Evolutionary conservation across 148 eudicot genomes (phyloP).

Genomic region (Pharnaceum exiguum): DNA sequence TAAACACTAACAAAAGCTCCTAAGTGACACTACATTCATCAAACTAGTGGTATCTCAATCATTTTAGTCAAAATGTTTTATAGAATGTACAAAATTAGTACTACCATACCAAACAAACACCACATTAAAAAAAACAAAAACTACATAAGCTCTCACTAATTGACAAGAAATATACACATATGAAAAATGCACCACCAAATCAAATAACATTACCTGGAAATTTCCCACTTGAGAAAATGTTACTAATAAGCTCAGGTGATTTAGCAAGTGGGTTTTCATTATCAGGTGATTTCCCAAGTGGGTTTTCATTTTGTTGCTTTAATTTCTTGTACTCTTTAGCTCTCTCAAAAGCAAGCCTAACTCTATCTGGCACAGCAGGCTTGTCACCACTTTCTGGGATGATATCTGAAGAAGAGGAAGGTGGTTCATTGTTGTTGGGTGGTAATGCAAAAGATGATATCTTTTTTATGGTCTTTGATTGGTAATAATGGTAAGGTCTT

Average conservation of each 20-base stretch:
- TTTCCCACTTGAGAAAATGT: not conserved
- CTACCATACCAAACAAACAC: too few species aligned
- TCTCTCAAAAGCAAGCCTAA: constrained; percentile 49
- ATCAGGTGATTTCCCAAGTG: constrained; percentile 6
- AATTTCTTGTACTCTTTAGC: constrained; percentile 55
- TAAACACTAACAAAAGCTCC: too few species aligned
- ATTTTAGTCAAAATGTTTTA: too few species aligned
- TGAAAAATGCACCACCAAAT: not conserved
- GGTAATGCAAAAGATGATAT: too few species aligned
- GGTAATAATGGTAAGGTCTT: too few species aligned
- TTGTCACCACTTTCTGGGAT: too few species aligned
- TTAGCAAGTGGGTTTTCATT: not conserved
- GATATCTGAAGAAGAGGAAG: too few species aligned
- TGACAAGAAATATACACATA: not conserved
- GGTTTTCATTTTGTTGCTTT: constrained; percentile 16
- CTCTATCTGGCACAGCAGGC: constrained; percentile 28
- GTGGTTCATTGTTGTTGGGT: too few species aligned
- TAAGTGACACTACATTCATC: too few species aligned
- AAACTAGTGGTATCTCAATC: too few species aligned
- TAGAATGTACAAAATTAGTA: too few species aligned
- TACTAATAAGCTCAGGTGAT: not conserved
- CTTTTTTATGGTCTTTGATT: too few species aligned
- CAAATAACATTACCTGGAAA: not conserved
- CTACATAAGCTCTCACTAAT: not conserved
- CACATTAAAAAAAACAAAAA: not conserved